Percentiles rank a stretch among this genome's conserved stretches.
Evolutionary conservation across 2,329 filamentous ascomycete species (phyloP).

Genomic region (Penicillium expansum): DNA sequence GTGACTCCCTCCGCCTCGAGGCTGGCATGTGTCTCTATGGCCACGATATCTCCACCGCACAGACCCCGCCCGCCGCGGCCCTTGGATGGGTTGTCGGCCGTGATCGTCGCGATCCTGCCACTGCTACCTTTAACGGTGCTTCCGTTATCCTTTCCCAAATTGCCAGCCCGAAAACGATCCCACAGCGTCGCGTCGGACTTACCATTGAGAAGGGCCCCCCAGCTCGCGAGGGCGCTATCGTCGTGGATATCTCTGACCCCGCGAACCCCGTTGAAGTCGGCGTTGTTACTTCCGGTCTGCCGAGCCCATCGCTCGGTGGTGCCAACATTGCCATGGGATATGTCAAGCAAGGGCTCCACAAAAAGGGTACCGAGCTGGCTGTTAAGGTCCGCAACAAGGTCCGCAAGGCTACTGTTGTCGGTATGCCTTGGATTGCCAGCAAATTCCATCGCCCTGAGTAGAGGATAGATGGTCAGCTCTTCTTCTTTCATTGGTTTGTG

Average conservation of each 20-base stretch:
- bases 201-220: slow-evolving; percentile 76
- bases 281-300: slow-evolving; percentile 81
- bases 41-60: slow-evolving; percentile 85
- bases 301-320: slow-evolving; percentile 73
- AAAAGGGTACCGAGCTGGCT: slow-evolving; percentile 76
- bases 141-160: slow-evolving; percentile 75
- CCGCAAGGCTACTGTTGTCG: slow-evolving; percentile 71
- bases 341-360: slow-evolving; percentile 75
- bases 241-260: slow-evolving; percentile 58
- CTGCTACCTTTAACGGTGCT: slow-evolving; percentile 79
- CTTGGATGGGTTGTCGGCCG: slow-evolving; percentile 83
- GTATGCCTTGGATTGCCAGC: slow-evolving; percentile 83
- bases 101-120: slow-evolving; percentile 58
- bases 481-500: slow-evolving; percentile 4
- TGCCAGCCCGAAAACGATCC: slow-evolving; percentile 57
- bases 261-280: slow-evolving; percentile 61
- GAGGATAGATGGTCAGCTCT: not conserved
- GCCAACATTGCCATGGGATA: slow-evolving; percentile 98
- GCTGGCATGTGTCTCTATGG: slow-evolving; percentile 99
- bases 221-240: slow-evolving; percentile 81
- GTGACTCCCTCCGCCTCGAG: slow-evolving; percentile 89
- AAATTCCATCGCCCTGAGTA: slow-evolving; percentile 63
- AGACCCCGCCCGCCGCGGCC: slow-evolving; percentile 65
- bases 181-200: slow-evolving; percentile 74
- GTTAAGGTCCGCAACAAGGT: slow-evolving; percentile 74